Base-by-base conservation (phyloP, 2,329 filamentous ascomycete genomes). In the Chaetomium olivaceum region DNA sequence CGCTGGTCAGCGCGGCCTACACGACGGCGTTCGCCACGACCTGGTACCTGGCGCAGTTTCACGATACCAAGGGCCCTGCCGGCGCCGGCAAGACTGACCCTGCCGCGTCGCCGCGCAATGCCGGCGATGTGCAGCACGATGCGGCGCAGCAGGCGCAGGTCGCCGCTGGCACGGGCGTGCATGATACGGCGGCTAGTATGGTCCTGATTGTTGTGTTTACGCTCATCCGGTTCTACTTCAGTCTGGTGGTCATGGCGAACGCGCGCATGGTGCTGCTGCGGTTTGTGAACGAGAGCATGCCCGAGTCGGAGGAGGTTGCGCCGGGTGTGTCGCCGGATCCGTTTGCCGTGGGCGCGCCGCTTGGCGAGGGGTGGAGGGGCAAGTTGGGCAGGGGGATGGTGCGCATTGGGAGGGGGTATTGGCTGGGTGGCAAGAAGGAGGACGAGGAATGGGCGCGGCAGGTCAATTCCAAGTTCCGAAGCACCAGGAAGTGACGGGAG, bases 231-330 rank as follows among this genome's bases (percentile, higher is more conserved):
- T 77, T 93, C 33, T 97, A 97, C 80, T 93, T 96, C 72, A 87
- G 91, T 71, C 81, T 97, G 46, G 85, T 97, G 62, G 87, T 96
- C 76, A 88, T 96, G 78, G 88, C 91, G 7, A 95, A 91, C 76
- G 92, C 93, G 3, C 87, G 92, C 68, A 86, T 89, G 74, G 89
- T 91, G 16, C 79, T 97, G 58, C 85, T 91, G 66, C 88, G 89
- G 71, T 87, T 91, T 75, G 83, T 90, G 58, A 83, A 86, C 61
- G 77, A 78, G 65, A 56, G 60, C 73, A 80, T 65, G 76, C 77
- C 46, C 29, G 80, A 84, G 64, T 79, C 82, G 61, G 78, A 83
- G 61, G 83, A 85, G 39, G 65, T 67, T 23, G 66, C 70, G 27
- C 27, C 27, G 29, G 66, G 58, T 14, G 33, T 23, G 23, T 58